Base-by-base conservation (phyloP, 768 basidiomycete genomes). In the Suillus brevipes region DNA sequence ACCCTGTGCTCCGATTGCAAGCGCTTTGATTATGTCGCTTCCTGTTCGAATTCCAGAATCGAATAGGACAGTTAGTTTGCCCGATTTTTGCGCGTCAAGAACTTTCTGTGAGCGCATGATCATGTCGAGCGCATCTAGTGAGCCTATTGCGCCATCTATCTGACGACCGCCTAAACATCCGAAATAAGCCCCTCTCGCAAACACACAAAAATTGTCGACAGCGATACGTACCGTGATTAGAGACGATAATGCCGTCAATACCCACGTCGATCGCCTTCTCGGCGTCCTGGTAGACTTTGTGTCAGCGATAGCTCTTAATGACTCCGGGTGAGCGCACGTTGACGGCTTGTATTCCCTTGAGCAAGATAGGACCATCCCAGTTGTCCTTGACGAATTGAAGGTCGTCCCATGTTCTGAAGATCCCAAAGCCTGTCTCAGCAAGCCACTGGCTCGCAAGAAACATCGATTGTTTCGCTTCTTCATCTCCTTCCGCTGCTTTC, bases 91-190 rank as follows among this genome's bases (percentile, higher is more conserved):
- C 0, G 89, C 89, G 5, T 76, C 79, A 59, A 77, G 79, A 64
- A 92, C 78, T 63, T 83, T 84, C 25, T 82, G 75, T 0, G 90
- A 92, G 58, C 83, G 80, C 78, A 84, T 87, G 69, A 94, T 89
- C 53, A 77, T 79, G 64, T 88, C 87, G 16, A 94, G 84, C 4
- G 89, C 89, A 67, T 85, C 86, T 16, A 94, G 78, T 1, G 92
- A 87, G 0, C 88, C 84, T 25, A 94, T 85, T 3, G 88, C 89
- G 5, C 93, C 92, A 73, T 96, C 94, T 7, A 91, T 79, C 71
- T 91, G 89, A 25, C 90, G 83, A 6, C 89, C 89, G 38, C 90
- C 89, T 90, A 56, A 4, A 25, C n/a, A 23, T 20, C 18, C 9
- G 16, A 25, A 28, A 4, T 45, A 25, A 47, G 13, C 23, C 36